Base-by-base conservation (phyloP, 352 stramenopile species). In the Pythium utonaiense region DNA sequence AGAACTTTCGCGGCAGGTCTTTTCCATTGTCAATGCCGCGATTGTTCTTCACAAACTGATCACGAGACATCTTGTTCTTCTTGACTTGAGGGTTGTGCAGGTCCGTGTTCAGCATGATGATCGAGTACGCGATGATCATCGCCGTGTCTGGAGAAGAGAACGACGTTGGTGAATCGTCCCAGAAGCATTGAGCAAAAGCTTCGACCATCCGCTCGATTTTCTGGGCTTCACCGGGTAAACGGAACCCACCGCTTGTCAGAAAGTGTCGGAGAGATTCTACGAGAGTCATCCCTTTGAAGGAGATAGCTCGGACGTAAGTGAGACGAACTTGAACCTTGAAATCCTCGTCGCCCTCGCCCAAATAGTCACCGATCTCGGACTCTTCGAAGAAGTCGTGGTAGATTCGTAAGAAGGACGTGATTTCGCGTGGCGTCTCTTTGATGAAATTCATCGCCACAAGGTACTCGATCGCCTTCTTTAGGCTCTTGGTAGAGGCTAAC, bases 201-300 rank as follows among this genome's bases (percentile, higher is more conserved):
- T 96, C 93, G 27, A 99, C 90, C 70, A 99, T 95, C 50, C 97
- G 79, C 67, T 99, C 96, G 60, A 99, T 98, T 66, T 98, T 98
- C 72, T 99, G 97, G 2, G 96, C 94, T 69, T 99, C 97, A 9
- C 97, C 97, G 31, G 97, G 97, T 8, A 99, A 73, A 22, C 89
- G 89, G 62, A 99, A 99, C 0, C 97, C 97, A 67, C 96, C 96
- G 56, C 96, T 96, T 12, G 97, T 99, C 24, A 99, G 74, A 38
- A 99, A 98, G 68, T 99, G 93, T 1, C 97, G 82, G 6, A 99
- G 73, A 6, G 94, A 98, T 69, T 98, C 83, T 17, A 99, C 96
- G 19, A 99, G 80, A 25, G 93, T 98, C 93, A 99, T 98, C 1
- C 95, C 96, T 56, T 98, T 96, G 78, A 99, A 99, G 17, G 87